These are phyloP conservation scores for Aspergillus spinulosporus DNA, from an alignment of 2,329 filamentous ascomycete genomes.

Conservation along the genomic window DNA sequence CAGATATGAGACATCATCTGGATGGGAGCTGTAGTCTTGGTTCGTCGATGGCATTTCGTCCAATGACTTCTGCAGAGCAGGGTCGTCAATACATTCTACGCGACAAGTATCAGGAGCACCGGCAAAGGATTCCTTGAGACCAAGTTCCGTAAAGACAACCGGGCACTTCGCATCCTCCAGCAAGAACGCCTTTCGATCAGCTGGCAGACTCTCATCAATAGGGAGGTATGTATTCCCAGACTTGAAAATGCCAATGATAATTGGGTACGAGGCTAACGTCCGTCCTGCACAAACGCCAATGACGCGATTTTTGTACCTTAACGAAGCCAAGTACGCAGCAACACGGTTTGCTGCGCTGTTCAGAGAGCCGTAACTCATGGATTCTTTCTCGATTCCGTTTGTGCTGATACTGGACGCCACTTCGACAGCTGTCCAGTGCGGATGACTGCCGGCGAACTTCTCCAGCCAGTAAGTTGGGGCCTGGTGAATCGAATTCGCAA, in stretches of 20 bases:
- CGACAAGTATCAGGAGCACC: constrained; percentile 23
- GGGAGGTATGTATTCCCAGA: constrained; percentile 38
- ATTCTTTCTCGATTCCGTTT: constrained; percentile 24
- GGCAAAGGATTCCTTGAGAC: constrained; percentile 21
- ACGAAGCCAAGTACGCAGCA: constrained; percentile 25
- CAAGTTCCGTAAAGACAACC: constrained; percentile 31
- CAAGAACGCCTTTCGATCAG: constrained; percentile 32
- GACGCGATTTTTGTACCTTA: constrained; percentile 26
- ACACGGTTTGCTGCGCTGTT: constrained; percentile 28
- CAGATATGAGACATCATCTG: constrained; percentile 45
- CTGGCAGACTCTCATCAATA: constrained; percentile 34
- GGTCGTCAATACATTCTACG: constrained; percentile 26
- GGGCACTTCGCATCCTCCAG: constrained; percentile 31
- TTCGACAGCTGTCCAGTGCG: constrained; percentile 34
- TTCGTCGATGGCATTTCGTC: constrained; percentile 21
- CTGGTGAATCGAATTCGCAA: constrained; percentile 20
- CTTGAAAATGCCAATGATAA: constrained; percentile 36
- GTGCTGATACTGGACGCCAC: constrained; percentile 26
- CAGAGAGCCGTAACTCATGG: constrained; percentile 29
- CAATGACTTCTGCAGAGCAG: constrained; percentile 19
- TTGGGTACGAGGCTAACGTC: constrained; percentile 29
- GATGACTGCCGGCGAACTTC: constrained; percentile 26
- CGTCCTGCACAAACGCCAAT: constrained; percentile 33
- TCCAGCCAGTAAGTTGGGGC: constrained; percentile 35
- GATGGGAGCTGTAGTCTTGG: constrained; percentile 17